phyloP scores from a whole-genome alignment of 257 asterid species.

The Nicotiana obtusifolia region DNA sequence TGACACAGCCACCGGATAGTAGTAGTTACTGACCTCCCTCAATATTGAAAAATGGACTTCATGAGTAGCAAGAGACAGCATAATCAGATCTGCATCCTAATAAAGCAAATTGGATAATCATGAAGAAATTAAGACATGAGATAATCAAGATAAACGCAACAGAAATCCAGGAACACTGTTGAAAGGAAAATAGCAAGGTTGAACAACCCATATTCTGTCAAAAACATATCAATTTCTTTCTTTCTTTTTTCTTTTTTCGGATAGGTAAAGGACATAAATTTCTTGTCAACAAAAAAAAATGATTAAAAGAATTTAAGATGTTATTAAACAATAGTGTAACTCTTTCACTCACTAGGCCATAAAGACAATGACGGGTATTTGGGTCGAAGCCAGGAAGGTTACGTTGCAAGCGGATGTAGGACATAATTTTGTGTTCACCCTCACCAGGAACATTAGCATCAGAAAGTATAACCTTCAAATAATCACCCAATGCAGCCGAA shows the following conservation, averaged over 20 bases:
- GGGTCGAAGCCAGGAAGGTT: conserved; percentile 91
- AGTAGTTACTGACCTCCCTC: conserved; percentile 72
- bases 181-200: conserved; percentile 13
- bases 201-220: conserved; percentile 14
- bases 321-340: conserved; percentile 8
- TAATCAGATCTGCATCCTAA: conserved; percentile 95
- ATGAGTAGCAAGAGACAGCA: conserved; percentile 94
- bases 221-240: conserved; percentile 3
- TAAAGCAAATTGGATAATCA: conserved; percentile 7
- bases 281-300: conserved; percentile 1
- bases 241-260: too few species aligned
- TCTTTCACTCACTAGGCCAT: conserved; percentile 75
- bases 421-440: conserved; percentile 98
- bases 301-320: conserved; percentile 9
- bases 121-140: neutral
- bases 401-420: conserved; percentile 87
- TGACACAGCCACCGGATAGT: conserved; percentile 2
- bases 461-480: conserved; percentile 87
- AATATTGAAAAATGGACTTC: conserved; percentile 88
- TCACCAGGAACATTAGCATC: conserved; percentile 99
- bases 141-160: conserved; percentile 1
- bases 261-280: neutral
- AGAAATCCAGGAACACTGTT: conserved; percentile 14
- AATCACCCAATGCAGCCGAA: conserved; percentile 57
- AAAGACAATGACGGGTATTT: conserved; percentile 88